A percentile compares a stretch with the other conserved stretches of the same genome.
Evolutionary conservation across 331 rosid species (phyloP).

Genomic region (Spiraea crenata): DNA sequence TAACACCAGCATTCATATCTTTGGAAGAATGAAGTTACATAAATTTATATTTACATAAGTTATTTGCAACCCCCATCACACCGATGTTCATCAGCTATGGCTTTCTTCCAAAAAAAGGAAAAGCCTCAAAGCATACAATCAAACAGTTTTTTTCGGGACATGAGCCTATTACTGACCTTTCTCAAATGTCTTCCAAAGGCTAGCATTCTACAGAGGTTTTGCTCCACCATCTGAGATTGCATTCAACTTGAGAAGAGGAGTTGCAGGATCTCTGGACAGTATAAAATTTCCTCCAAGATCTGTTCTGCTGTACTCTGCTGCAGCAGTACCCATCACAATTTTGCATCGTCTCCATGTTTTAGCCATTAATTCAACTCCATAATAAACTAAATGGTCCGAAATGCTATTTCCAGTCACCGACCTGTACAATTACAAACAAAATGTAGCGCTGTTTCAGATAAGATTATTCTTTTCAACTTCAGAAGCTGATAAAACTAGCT

Average conservation of each 20-base stretch:
- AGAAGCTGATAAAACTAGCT: no score
- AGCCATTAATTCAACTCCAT: conserved; percentile 53
- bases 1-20: conserved; percentile 13
- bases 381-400: conserved; percentile 71
- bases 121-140: neutral
- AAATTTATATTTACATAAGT: conserved; percentile 26
- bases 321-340: conserved; percentile 56
- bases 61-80: conserved; percentile 28
- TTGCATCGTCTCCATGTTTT: conserved; percentile 54
- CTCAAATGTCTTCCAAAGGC: neutral
- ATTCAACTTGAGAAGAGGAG: conserved; percentile 46
- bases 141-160: neutral
- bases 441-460: conserved; percentile 14
- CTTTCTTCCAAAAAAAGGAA: neutral
- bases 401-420: conserved; percentile 84
- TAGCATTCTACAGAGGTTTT: neutral
- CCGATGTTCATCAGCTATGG: conserved; percentile 9
- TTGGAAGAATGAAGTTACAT: conserved; percentile 33
- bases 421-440: conserved; percentile 49
- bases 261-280: conserved; percentile 57
- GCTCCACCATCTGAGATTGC: conserved; percentile 24
- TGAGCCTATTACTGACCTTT: conserved; percentile 2
- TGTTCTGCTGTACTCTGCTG: conserved; percentile 26
- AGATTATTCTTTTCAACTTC: neutral
- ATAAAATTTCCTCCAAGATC: conserved; percentile 64